Conservation (phyloP, 2,329 filamentous ascomycete species). For the Penicillium sp. region DNA sequence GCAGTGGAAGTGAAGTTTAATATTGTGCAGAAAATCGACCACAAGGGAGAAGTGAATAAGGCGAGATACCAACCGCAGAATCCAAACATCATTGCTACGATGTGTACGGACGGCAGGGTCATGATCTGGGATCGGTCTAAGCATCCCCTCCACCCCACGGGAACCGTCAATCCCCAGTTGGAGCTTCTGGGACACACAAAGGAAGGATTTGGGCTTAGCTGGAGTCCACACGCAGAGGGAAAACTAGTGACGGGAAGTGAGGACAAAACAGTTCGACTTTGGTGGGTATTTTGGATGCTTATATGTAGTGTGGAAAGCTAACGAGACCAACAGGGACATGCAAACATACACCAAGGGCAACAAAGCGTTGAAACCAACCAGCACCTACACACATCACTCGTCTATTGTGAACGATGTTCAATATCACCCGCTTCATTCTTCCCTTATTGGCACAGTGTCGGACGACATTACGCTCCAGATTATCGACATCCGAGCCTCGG, state of each 20-base stretch:
- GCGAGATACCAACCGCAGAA: constrained; percentile 97
- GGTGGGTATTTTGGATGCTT: constrained; percentile 51
- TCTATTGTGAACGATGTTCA: constrained; percentile 96
- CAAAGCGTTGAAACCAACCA: constrained; percentile 65
- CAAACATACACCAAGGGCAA: constrained; percentile 68
- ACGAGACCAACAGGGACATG: constrained; percentile 62
- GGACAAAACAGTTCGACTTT: constrained; percentile 85
- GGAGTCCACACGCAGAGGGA: constrained; percentile 81
- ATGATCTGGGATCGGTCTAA: constrained; percentile 96
- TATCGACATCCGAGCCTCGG: constrained; percentile 71
- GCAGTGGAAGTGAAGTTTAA: constrained; percentile 75
- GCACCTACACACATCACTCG: constrained; percentile 80
- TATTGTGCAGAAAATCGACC: constrained; percentile 92
- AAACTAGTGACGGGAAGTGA: constrained; percentile 86
- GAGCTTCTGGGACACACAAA: constrained; percentile 78
- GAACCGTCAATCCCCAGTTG: constrained; percentile 74
- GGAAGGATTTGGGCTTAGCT: constrained; percentile 89
- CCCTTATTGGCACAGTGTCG: constrained; percentile 87
- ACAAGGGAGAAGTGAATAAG: constrained; percentile 97
- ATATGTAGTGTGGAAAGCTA: neutral
- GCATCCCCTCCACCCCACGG: constrained; percentile 73
- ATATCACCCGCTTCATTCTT: constrained; percentile 80
- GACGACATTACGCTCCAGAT: constrained; percentile 93
- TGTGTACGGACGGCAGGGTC: constrained; percentile 81
- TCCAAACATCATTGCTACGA: constrained; percentile 90